Base-by-base conservation (phyloP, 1,284 basidiomycete species). In the Cryptococcus wingfieldii region DNA sequence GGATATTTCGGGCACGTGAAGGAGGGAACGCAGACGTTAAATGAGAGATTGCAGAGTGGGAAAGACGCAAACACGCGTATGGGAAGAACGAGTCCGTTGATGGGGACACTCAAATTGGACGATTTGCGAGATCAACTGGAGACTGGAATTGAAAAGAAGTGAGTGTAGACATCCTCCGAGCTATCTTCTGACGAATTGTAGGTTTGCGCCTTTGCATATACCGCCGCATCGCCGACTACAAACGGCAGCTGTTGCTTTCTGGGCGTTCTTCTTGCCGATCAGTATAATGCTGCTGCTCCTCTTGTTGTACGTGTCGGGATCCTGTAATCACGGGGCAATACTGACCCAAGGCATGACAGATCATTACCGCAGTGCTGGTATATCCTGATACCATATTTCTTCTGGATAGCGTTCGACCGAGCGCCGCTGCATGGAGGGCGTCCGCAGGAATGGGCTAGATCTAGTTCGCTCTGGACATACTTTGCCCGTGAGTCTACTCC, bases 301-400 rank as follows among this genome's bases (percentile, higher is more conserved):
- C 19, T 79, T 90, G 38, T 87, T 89, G 90, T 95, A 68, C 69
- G 88, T 78, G 8, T 55, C 50, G 58, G 10, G 37, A 13, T 51
- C 25, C 12, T 25, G 1, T 23, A 43, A 16, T 37, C 23, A 13
- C 14, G 8, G 27, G 34, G 18, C 18, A 18, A 25, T 34, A 28
- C 18, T 27, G 6, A 47, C 25, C 16, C 37, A 10, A 38, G 18
- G 38, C n/a, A 53, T 19, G 10, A 18, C 75, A 97, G 94, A 68
- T 93, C 95, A 0, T 82, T 91, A 54, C 95, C 94, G 0, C 81
- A 85, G 3, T 75, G 92, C 39, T 99, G 95, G 95, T 89, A 91
- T 0, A 70, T 93, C 43, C 72, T 97, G 18, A 79, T 85, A 5
- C 76, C 84, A n/a, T 99, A 99, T 75, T 71, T 87, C 58, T 73